Base-by-base conservation (phyloP, 108 stramenopile genomes). In the Hondaea fermentalgiana region DNA sequence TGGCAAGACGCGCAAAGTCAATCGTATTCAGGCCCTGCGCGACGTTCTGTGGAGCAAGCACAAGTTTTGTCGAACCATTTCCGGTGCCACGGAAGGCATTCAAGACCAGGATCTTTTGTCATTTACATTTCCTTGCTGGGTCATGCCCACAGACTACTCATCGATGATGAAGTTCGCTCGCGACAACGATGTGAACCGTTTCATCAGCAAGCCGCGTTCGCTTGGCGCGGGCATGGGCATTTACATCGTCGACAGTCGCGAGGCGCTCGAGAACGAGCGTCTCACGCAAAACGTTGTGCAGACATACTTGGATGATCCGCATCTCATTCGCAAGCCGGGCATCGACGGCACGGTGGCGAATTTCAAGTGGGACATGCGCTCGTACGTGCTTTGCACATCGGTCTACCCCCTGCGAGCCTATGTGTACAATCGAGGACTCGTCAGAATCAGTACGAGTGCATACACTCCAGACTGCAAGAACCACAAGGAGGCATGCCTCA, bases 201-300 rank as follows among this genome's bases (percentile, higher is more conserved):
- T 47, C 25, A 83, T 83, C 51, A 25, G 23, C 19, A 83, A 83
- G 23, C 76, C 76, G 12, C 45, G 76, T 6, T 53, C 49, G 19
- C 76, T 83, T 55, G 76, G 76, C 19, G 76, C 76, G 51, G 76
- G 76, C 45, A 83, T 83, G 76, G 76, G 76, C 10, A 83, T 83
- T 3, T 83, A 83, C 51, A 3, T 83, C 23, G 76, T 83, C 45
- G 51, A 83, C 23, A 45, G 51, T 45, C 51, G 19, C 51, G 76
- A 83, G 3, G n/a, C 19, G 44, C 51, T 83, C 19, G 76, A 83
- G 76, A 47, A 53, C 76, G 76, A 83, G 51, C 76, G 76, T 53
- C 51, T 53, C 49, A 53, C 76, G 6, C 51, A 47, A 12, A 83
- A 83, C 76, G 76, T 83, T 53, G 51, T 83, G 49, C 76, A 83